A percentile compares a stretch with the other conserved stretches of the same genome.
Conservation (phyloP, 1,139 yeast species). For the Saccharomyces uvarum region DNA sequence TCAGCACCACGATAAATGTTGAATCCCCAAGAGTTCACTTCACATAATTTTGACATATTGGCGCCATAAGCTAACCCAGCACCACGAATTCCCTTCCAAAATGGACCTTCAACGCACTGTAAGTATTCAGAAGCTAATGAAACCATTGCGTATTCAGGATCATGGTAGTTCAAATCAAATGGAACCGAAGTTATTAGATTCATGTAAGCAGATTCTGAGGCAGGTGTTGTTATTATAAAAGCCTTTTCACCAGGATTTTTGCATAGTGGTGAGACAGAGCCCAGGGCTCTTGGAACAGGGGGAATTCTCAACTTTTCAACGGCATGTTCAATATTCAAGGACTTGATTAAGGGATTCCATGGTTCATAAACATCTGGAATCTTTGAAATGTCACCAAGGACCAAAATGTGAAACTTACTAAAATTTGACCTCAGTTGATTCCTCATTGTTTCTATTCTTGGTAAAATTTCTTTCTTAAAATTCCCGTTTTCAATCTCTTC, state of each 20-base stretch:
- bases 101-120: slow-evolving; percentile 90
- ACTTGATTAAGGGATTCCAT: slow-evolving; percentile 47
- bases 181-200: slow-evolving; percentile 57
- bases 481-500: slow-evolving; percentile 44
- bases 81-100: slow-evolving; percentile 95
- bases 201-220: slow-evolving; percentile 80
- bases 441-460: slow-evolving; percentile 53
- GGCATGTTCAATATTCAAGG: slow-evolving; percentile 8
- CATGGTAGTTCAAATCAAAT: slow-evolving; percentile 43
- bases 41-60: slow-evolving; percentile 48
- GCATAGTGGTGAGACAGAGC: slow-evolving; percentile 55
- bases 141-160: slow-evolving; percentile 64
- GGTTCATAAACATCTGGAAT: slow-evolving; percentile 30
- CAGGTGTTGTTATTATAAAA: slow-evolving; percentile 64
- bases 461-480: slow-evolving; percentile 34
- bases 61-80: slow-evolving; percentile 94
- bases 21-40: slow-evolving; percentile 60
- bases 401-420: slow-evolving; percentile 58
- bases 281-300: slow-evolving; percentile 47
- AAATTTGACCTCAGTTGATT: slow-evolving; percentile 45
- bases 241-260: slow-evolving; percentile 47
- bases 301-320: slow-evolving; percentile 16
- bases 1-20: slow-evolving; percentile 80
- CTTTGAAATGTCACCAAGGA: slow-evolving; percentile 58
- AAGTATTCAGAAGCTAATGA: slow-evolving; percentile 70